Base-by-base conservation (phyloP, 306 rosid genomes). In the Lathyrus tuberosus region DNA sequence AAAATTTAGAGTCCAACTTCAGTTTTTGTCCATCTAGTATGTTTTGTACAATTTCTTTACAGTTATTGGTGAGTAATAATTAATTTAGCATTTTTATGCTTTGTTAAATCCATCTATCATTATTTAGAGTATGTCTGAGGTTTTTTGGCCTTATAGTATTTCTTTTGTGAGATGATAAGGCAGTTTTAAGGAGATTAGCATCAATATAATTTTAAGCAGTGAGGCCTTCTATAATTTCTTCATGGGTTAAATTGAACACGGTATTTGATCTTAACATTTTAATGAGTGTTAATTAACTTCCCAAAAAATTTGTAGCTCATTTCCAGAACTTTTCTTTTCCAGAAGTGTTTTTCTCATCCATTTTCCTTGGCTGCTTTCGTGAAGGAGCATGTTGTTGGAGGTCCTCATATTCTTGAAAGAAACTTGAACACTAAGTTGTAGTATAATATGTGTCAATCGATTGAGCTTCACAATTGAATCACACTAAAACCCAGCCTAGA, bases 1-100 rank as follows among this genome's bases (percentile, higher is more conserved):
- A 51, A 24, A n/a, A 30, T 49, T 26, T 47, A 65, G 57, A 49
- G 26, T 63, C 46, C 18, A 33, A 12, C 22, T 18, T 43, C 15
- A 54, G 8, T 65, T 73, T 68, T 35, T 71, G n/a, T 69, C 12
- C 71, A 59, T 66, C 65, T 58, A 51, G 52, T 54, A 54, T 81
- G 65, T 41, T 43, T 70, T 65, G 62, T 59, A 10, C 47, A 52
- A 9, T 52, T 69, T 16, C 16, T 24, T 47, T 17, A 11, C 68
- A 40, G 30, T 59, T 51, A 52, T 61, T 33, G 52, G 66, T 1
- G 10, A 35, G 9, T 35, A 33, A 6, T 33, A 33, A 33, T 33
- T 0, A 0, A 1, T 33, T 33, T 33, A 42, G 43, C 37, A 20
- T 63, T 64, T 70, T 48, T 58, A 5, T 59, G 48, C 54, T n/a